Percentiles rank a stretch among this genome's conserved stretches.
These are phyloP conservation scores for Quercus mongolica DNA, from an alignment of 306 rosid species.

Conservation along the genomic window DNA sequence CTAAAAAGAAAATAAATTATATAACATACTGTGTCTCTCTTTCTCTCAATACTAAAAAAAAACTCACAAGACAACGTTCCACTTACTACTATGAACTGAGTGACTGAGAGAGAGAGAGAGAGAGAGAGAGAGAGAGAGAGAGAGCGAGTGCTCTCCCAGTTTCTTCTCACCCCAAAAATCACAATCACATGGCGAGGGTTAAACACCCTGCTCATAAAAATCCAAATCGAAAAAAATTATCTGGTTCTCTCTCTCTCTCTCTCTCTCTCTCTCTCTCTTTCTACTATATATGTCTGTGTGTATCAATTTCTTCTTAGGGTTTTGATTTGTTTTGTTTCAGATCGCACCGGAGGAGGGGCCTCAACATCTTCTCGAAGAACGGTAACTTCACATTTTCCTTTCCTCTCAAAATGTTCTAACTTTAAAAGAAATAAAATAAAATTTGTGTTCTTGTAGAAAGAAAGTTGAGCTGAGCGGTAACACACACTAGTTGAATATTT, in stretches of 20 bases:
- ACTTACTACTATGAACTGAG: background rate
- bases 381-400: conserved; percentile 17
- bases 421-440: too few relatives aligned
- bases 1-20: too few relatives aligned
- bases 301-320: background rate
- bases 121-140: background rate
- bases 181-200: conserved; percentile 49
- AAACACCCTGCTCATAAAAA: conserved; percentile 34
- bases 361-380: background rate
- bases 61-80: background rate
- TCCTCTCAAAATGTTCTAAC: background rate
- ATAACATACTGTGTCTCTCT: too few relatives aligned
- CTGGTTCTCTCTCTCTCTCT: conserved; percentile 17
- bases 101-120: too few relatives aligned
- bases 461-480: too few relatives aligned
- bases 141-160: background rate
- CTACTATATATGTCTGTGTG: background rate
- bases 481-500: too few relatives aligned
- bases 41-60: too few relatives aligned
- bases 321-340: background rate
- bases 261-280: background rate
- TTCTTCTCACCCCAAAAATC: background rate
- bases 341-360: background rate
- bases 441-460: background rate
- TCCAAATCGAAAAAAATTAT: background rate